Base-by-base conservation (phyloP, 2,329 filamentous ascomycete genomes). In the Penicillium sp. region DNA sequence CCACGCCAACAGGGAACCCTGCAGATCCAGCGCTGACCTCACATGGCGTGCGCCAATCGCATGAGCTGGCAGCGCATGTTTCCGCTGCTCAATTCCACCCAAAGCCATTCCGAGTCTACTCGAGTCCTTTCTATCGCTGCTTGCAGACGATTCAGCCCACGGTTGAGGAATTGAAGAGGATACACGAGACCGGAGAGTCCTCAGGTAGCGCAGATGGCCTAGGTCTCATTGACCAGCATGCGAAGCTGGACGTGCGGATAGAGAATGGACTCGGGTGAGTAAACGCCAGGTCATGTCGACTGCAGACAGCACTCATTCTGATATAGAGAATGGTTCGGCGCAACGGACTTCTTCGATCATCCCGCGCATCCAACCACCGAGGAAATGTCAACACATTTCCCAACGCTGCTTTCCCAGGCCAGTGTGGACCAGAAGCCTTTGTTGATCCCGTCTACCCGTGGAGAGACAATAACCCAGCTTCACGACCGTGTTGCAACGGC, bases 1-100 rank as follows among this genome's bases (percentile, higher is more conserved):
- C 82, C 40, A 91, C 90, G 36, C 93, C 94, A 1, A 97, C 94
- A 5, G 89, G 90, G 49, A 92, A 96, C 59, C 82, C 92, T 4
- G 88, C 89, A 24, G 94, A 99, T 70, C 92, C 92, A 43, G 87
- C 90, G 9, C 82, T 99, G 64, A 92, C 92, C 7, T 86, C 89
- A 21, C 88, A 97, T 68, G 94, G 94, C 54, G 88, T 95, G 39
- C 81, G 85, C 48, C 94, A 99, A 78, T 86, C 92, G 21, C 80
- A 84, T 56, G 87, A 97, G 74, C 82, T 97, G 44, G 92, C 81
- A 2, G 65, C 58, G 6, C 68, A 77, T 45, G 48, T 77, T 4
- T 52, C 61, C 13, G 62, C 61, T 27, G 59, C 66, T 1, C 55
- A 61, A 3, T 68, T 76, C 45, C 54, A 68, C n/a, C 72, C 74